These are phyloP conservation scores for Phlebiopsis gigantea DNA, from an alignment of 768 basidiomycete species.

Conservation along the genomic window DNA sequence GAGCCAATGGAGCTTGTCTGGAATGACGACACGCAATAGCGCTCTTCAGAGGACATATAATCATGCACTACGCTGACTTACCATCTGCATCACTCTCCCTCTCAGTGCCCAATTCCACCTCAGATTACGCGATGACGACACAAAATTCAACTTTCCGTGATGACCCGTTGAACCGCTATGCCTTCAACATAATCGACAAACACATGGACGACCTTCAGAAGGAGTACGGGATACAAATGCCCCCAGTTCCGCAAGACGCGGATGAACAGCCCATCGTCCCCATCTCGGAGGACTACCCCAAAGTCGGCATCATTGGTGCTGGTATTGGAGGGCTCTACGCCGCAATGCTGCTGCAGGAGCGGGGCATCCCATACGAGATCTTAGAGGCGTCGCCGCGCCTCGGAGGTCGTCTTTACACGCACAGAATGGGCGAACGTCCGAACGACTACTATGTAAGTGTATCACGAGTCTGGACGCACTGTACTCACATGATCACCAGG, in stretches of 20 bases:
- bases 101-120: too few relatives aligned
- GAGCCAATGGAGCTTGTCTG: too few relatives aligned
- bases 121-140: too few relatives aligned
- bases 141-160: too few relatives aligned
- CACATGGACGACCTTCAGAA: neutral
- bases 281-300: neutral
- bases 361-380: neutral
- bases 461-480: too few relatives aligned
- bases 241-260: neutral
- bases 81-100: neutral
- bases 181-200: neutral
- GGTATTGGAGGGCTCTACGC: neutral
- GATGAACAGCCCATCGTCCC: neutral
- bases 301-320: constrained; percentile 1
- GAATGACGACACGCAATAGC: too few relatives aligned
- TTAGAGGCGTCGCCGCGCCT: neutral
- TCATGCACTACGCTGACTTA: neutral
- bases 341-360: neutral
- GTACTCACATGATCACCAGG: constrained; percentile 7
- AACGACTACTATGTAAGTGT: neutral
- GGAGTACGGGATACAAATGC: neutral
- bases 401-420: neutral
- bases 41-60: neutral
- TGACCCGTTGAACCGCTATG: neutral
- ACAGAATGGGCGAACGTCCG: neutral